A percentile compares a stretch with the other conserved stretches of the same genome.
These are phyloP conservation scores for Excoecaria cochinchinensis DNA, from an alignment of 345 rosid species.

Conservation along the genomic window DNA sequence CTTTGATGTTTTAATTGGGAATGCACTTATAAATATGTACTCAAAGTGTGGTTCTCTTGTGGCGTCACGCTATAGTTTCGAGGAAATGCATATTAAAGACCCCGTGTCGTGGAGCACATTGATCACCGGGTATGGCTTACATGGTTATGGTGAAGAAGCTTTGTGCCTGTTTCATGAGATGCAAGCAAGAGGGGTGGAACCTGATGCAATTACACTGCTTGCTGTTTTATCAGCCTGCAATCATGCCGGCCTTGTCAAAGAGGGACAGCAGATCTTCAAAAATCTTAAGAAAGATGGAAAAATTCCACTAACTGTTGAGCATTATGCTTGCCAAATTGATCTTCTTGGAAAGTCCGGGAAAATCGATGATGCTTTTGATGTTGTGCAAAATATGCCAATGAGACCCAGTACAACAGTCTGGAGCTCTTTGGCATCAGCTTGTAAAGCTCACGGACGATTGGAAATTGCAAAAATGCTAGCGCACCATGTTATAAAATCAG, in stretches of 20 bases:
- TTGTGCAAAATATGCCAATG: constrained; percentile 48
- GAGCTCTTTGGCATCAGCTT: constrained; percentile 55
- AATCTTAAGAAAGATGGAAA: constrained; percentile 20
- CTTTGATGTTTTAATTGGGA: constrained; percentile 33
- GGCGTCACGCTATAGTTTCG: constrained; percentile 40
- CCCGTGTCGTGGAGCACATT: constrained; percentile 55
- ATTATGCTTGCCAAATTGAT: constrained; percentile 55
- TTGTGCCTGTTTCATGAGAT: constrained; percentile 43
- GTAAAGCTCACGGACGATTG: constrained; percentile 45
- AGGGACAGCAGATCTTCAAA: constrained; percentile 44
- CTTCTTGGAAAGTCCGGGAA: constrained; percentile 59
- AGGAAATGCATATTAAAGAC: constrained; percentile 44
- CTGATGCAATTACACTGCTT: constrained; percentile 45
- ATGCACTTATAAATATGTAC: constrained; percentile 60
- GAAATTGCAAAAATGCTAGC: constrained; percentile 39
- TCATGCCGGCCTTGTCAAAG: constrained; percentile 48
- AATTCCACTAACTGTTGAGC: constrained; percentile 37
- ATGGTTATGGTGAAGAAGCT: constrained; percentile 57
- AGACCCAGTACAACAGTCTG: constrained; percentile 43
- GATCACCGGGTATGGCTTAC: constrained; percentile 49
- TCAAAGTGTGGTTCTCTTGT: constrained; percentile 50
- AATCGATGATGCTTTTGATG: constrained; percentile 43
- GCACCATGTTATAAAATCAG: constrained; percentile 36
- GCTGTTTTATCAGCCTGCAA: constrained; percentile 57
- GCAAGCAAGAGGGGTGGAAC: constrained; percentile 33